Base-by-base conservation (phyloP, 495 filamentous ascomycete genomes). In the Lasiosphaeria miniovina region DNA sequence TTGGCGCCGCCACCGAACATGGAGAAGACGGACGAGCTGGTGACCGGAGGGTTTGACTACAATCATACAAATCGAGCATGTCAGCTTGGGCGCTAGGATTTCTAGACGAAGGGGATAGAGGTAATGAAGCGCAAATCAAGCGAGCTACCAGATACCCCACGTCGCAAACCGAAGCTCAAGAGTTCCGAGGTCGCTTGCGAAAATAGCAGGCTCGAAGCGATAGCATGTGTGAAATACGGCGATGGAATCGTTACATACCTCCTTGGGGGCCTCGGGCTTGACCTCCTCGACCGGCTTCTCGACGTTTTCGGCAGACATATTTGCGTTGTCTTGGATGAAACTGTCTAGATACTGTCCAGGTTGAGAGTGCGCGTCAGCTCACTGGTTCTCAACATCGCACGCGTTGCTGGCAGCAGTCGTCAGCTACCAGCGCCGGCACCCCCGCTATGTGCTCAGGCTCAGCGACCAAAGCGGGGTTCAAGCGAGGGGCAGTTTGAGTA, bases 1-100 rank as follows among this genome's bases (percentile, higher is more conserved):
- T 92, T 95, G 73, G 90, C 93, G 54, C 91, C 90, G 56, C 93
- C 93, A 60, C 94, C 94, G 73, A 98, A 98, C 94, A 98, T 98
- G 71, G 88, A 89, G 80, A 96, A 98, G 54, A 98, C 87, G 11
- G 77, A 74, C 7, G 75, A 74, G 3, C 72, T 68, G 53, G 78
- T 76, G 40, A 76, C 67, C 57, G 77, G 15, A 4, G 43, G 12
- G 8, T 2, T n/a, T 11, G 45, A 56, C 36, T 24, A 24, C 24
- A 2, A 24, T 24, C 24, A 2, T 24, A 24, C 24, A 24, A 24
- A 24, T 38, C 56, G 15, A 49, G 57, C 43, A 14, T 46, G 11
- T 46, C 43, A 46, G 43, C 43, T 5, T 5, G 5, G 43, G 12
- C 3, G 43, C 12, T 46, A 46, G 43, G 4, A 11, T 35, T 52